Evolutionary conservation across 495 filamentous ascomycete species (phyloP).

Genomic region (Gamarada debralockiae): DNA sequence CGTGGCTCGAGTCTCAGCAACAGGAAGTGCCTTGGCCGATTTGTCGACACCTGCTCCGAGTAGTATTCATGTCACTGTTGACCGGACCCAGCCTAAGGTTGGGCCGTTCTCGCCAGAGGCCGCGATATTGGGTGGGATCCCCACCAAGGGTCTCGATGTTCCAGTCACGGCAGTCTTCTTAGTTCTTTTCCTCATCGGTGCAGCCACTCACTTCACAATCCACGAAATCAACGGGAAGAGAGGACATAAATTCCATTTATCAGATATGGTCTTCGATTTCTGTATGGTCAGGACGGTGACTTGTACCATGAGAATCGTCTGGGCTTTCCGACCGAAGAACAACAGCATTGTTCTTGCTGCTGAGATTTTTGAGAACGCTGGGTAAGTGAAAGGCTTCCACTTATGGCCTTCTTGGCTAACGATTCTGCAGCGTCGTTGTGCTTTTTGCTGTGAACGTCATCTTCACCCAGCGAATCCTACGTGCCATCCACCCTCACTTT

Average conservation of each 20-base stretch:
- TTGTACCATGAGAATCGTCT: conserved; percentile 50
- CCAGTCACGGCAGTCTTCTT: conserved; percentile 63
- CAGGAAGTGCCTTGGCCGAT: neutral
- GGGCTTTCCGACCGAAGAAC: conserved; percentile 37
- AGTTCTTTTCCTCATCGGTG: conserved; percentile 54
- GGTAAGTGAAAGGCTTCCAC: conserved; percentile 58
- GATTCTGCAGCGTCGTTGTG: too few relatives aligned
- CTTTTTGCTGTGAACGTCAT: too few relatives aligned
- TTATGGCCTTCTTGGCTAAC: too few relatives aligned
- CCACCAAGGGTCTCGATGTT: conserved; percentile 45
- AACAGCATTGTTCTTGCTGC: conserved; percentile 59
- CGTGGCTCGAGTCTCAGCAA: neutral
- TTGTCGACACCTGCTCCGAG: neutral
- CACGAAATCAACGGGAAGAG: conserved; percentile 52
- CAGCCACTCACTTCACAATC: conserved; percentile 59
- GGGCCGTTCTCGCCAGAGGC: conserved; percentile 10
- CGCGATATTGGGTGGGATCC: conserved; percentile 13
- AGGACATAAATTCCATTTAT: conserved; percentile 57
- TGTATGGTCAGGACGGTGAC: conserved; percentile 43
- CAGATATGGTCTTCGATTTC: conserved; percentile 65
- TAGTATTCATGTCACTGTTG: too few relatives aligned
- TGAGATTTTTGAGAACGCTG: conserved; percentile 31
- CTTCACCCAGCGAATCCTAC: too few relatives aligned
- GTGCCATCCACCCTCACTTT: conserved; percentile 66
- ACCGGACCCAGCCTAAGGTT: neutral